Evolutionary conservation across 306 rosid genomes (phyloP).

Genomic region (Morella rubra): DNA sequence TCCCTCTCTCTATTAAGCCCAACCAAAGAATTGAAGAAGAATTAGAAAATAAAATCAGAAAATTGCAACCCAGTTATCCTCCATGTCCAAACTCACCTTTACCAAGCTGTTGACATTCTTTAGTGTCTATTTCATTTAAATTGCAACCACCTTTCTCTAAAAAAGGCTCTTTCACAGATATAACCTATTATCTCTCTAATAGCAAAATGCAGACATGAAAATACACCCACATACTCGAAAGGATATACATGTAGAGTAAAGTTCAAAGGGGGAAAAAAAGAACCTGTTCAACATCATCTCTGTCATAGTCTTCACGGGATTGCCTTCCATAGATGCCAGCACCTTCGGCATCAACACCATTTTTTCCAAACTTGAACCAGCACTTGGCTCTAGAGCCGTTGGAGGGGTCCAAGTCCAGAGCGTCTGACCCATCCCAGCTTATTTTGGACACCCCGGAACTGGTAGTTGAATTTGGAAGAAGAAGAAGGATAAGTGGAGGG

Average conservation of each 20-base stretch:
- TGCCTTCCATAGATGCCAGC: conserved; percentile 99
- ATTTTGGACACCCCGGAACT: conserved; percentile 48
- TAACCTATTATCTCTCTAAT: neutral
- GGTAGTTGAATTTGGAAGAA: conserved; percentile 37
- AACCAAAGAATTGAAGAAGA: no score
- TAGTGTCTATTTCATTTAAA: neutral
- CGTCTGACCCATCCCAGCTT: conserved; percentile 42
- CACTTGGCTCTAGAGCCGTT: conserved; percentile 73
- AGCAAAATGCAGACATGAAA: neutral
- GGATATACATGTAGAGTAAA: neutral
- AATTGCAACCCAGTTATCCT: neutral
- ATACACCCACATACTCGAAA: conserved; percentile 3
- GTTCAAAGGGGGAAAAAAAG: conserved; percentile 4
- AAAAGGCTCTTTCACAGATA: neutral
- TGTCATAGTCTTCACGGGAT: conserved; percentile 79
- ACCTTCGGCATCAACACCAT: conserved; percentile 89
- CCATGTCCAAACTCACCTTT: neutral
- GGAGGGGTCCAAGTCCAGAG: conserved; percentile 70
- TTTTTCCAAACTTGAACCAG: conserved; percentile 89
- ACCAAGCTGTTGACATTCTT: neutral
- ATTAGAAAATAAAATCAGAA: neutral
- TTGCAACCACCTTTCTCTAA: neutral
- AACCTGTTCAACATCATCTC: conserved; percentile 97
- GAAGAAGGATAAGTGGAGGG: conserved; percentile 30
- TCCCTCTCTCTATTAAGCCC: no score